Evolutionary conservation across 2,329 filamentous ascomycete species (phyloP), one percentile per base, ranked within the genome.

Genomic region (Taxawa tesnikishii): DNA sequence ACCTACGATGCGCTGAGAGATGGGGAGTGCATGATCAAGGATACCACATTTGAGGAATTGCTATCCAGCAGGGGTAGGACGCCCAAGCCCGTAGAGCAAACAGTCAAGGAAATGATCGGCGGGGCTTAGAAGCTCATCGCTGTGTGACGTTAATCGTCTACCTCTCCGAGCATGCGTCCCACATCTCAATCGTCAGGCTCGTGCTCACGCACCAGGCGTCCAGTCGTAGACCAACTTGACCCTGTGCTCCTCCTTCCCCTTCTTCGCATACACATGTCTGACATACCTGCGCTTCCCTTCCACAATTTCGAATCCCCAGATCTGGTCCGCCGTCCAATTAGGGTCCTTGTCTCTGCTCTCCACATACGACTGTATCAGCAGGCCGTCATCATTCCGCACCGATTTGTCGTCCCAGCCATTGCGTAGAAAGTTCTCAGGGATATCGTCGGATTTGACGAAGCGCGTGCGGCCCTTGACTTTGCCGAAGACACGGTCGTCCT

Each of bases 401-500:
- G 36, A 43, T 39, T 71, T 74, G 31, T 67, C 62, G 11, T 73
- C 46, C 68, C 79, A 85, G 17, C 69, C 70, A 29, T 64, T 55
- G 40, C 62, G 64, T 33, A 77, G 62, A 35, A 59, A 72, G 4
- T 63, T 70, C 24, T 65, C 58, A 4, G 52, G 47, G 9, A 56
- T 39, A 9, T 59, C 55, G 26, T 46, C 49, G 29, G 56, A 43
- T 37, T 60, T 58, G 26, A 53, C 55, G 7, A 59, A 42, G 21
- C 58, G 62, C 57, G 26, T 67, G 72, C 38, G 65, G 66, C 36
- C 82, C 31, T 63, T 62, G 40, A 90, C 68, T 34, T 59, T 61
- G 37, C 85, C 85, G 53, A 92, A 94, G 43, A 93, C 70, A 65
- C 75, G 77, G 63, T 94, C 84, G 15, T 60, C 62, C 62, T 87